Evolutionary conservation across 2,329 filamentous ascomycete species (phyloP).

Genomic region (Immersiporthe knoxdaviesiana): DNA sequence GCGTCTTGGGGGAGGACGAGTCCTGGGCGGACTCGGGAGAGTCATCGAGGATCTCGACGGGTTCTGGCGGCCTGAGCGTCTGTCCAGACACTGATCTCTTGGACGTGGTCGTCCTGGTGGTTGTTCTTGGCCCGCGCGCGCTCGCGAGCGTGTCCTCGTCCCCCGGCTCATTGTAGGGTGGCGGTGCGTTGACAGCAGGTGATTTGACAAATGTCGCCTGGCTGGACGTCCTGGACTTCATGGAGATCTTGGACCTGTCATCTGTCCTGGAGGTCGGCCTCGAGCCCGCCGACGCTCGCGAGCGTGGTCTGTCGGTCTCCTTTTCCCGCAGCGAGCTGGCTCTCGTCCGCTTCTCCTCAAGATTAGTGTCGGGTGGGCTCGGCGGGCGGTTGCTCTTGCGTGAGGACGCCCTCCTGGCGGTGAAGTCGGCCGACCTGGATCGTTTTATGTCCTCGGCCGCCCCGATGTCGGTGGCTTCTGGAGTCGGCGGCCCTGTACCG

Average conservation of each 20-base stretch:
- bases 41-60: constrained; percentile 51
- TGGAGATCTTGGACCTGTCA: constrained; percentile 56
- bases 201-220: constrained; percentile 57
- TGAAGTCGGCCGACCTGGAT: constrained; percentile 52
- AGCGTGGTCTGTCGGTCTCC: constrained; percentile 41
- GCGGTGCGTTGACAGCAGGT: constrained; percentile 33
- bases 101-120: constrained; percentile 24
- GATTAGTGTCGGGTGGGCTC: constrained; percentile 66
- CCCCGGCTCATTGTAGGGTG: constrained; percentile 19
- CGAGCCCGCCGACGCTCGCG: constrained; percentile 42
- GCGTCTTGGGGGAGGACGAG: constrained; percentile 61
- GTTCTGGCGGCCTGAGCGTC: constrained; percentile 35
- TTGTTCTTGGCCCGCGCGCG: constrained; percentile 19
- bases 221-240: constrained; percentile 60
- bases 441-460: constrained; percentile 50
- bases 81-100: constrained; percentile 44
- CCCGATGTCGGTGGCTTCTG: constrained; percentile 72
- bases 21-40: constrained; percentile 56
- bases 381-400: constrained; percentile 57
- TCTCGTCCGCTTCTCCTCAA: constrained; percentile 48
- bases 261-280: constrained; percentile 48
- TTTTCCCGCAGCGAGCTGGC: constrained; percentile 38
- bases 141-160: constrained; percentile 31
- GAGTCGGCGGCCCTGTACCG: constrained; percentile 63
- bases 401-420: constrained; percentile 40